A percentile compares a stretch with the other conserved stretches of the same genome.
Conservation (phyloP, 2,329 filamentous ascomycete genomes). For the Xylariaceae sp. region DNA sequence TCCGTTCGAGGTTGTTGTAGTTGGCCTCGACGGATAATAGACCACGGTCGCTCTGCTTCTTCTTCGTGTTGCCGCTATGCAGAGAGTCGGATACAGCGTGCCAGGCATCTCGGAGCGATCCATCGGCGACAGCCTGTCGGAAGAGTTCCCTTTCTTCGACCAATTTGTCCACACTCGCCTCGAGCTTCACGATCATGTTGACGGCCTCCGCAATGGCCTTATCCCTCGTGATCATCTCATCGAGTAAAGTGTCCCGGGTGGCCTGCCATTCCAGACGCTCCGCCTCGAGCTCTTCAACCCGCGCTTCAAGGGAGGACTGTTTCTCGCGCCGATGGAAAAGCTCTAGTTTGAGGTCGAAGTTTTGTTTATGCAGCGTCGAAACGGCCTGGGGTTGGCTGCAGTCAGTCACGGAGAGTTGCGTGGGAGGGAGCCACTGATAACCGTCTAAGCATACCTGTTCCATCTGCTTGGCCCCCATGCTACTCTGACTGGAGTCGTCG, state of each 20-base stretch:
- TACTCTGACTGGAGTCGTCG: constrained; percentile 45
- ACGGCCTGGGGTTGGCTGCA: constrained; percentile 44
- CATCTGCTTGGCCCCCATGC: constrained; percentile 61
- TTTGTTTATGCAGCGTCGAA: constrained; percentile 66
- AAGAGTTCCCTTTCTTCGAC: constrained; percentile 50
- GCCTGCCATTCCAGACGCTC: constrained; percentile 51
- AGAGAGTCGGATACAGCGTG: constrained; percentile 28
- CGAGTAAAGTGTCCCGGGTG: constrained; percentile 53
- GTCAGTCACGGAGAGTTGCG: constrained; percentile 6
- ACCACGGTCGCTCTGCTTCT: constrained; percentile 19
- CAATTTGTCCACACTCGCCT: constrained; percentile 53
- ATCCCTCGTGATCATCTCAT: constrained; percentile 62
- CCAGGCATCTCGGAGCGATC: constrained; percentile 32
- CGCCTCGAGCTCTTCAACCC: constrained; percentile 49
- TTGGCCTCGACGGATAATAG: constrained; percentile 31
- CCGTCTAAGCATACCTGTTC: constrained; percentile 48
- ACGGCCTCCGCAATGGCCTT: constrained; percentile 67
- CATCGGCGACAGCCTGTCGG: constrained; percentile 43
- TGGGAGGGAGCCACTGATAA: not conserved
- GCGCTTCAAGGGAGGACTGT: constrained; percentile 54
- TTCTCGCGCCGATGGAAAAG: constrained; percentile 63
- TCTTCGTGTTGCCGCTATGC: constrained; percentile 24
- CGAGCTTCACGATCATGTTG: constrained; percentile 60
- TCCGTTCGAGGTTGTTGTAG: constrained; percentile 43
- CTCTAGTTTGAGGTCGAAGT: constrained; percentile 71